Conservation (phyloP, 495 filamentous ascomycete species). For the Polyplosphaeria fusca region DNA sequence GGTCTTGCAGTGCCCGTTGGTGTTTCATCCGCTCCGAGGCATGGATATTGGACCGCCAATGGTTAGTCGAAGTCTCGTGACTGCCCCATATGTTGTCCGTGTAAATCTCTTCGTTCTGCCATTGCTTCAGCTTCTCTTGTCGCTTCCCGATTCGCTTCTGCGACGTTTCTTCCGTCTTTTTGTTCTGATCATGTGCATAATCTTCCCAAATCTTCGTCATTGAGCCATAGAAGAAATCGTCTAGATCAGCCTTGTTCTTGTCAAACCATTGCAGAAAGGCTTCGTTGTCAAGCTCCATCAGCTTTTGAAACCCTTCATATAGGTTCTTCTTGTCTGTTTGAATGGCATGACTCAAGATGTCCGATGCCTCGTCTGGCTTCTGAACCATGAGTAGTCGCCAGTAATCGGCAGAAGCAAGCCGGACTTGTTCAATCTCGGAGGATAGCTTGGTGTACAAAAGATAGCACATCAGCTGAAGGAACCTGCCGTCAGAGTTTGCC, state of each 20-base stretch:
- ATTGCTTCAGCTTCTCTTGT: constrained; percentile 75
- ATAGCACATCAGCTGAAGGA: constrained; percentile 81
- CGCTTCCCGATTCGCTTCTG: constrained; percentile 66
- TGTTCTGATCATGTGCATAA: constrained; percentile 77
- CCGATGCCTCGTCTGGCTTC: constrained; percentile 77
- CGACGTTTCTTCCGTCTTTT: constrained; percentile 66
- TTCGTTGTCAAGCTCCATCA: constrained; percentile 82
- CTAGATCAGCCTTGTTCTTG: constrained; percentile 73
- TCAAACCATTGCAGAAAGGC: constrained; percentile 87
- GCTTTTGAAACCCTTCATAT: constrained; percentile 73
- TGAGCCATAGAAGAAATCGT: constrained; percentile 72
- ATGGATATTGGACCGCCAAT: constrained; percentile 94
- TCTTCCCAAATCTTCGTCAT: constrained; percentile 79
- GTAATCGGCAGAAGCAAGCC: constrained; percentile 74
- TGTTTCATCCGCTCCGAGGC: constrained; percentile 87
- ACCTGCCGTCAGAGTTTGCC: constrained; percentile 68
- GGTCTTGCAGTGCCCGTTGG: constrained; percentile 81
- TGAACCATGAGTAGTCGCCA: constrained; percentile 92
- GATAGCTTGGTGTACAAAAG: constrained; percentile 82
- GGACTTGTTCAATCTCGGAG: constrained; percentile 58
- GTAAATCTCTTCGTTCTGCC: constrained; percentile 64
- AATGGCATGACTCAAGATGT: constrained; percentile 66
- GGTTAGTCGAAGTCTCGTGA: constrained; percentile 77
- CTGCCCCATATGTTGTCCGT: constrained; percentile 68
- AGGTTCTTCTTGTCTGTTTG: constrained; percentile 66